Conservation (phyloP, 192 early-diverging fungal species). For the Mortierella claussenii region DNA sequence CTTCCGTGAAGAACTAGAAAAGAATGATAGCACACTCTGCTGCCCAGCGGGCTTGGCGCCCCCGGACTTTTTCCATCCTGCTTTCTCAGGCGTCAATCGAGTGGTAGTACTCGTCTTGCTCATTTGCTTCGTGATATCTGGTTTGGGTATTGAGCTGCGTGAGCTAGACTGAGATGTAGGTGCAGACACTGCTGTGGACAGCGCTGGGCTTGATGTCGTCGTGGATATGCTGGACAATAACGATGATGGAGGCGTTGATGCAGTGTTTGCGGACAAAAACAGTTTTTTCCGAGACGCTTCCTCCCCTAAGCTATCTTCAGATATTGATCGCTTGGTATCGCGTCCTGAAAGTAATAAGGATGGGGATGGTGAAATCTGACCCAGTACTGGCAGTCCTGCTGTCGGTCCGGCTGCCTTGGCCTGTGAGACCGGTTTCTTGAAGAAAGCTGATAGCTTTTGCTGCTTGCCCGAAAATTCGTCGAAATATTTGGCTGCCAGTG, state of each 20-base stretch:
- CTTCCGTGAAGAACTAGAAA: conserved; percentile 15
- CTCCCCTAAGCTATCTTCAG: background rate
- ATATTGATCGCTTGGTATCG: conserved; percentile 3
- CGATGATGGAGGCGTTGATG: background rate
- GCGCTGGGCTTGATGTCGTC: background rate
- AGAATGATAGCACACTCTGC: conserved; percentile 32
- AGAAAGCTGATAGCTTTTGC: conserved; percentile 63
- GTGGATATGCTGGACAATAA: no score
- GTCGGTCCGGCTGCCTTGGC: background rate
- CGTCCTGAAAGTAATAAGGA: background rate
- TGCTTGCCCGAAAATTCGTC: conserved; percentile 70
- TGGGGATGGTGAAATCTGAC: no score
- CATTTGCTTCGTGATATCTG: conserved; percentile 1
- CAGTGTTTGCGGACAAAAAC: background rate
- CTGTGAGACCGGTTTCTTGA: conserved; percentile 32
- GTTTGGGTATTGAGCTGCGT: conserved; percentile 13
- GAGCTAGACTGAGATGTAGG: background rate
- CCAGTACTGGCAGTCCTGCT: background rate
- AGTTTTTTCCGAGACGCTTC: conserved; percentile 11
- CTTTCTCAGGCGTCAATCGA: background rate
- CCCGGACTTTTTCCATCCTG: conserved; percentile 7
- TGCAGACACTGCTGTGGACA: background rate
- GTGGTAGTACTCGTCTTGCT: background rate
- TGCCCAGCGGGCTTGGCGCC: conserved; percentile 3
- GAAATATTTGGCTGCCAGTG: conserved; percentile 66